These are phyloP conservation scores for Wilcoxina mikolae DNA, from an alignment of 495 filamentous ascomycete genomes.

Conservation along the genomic window DNA sequence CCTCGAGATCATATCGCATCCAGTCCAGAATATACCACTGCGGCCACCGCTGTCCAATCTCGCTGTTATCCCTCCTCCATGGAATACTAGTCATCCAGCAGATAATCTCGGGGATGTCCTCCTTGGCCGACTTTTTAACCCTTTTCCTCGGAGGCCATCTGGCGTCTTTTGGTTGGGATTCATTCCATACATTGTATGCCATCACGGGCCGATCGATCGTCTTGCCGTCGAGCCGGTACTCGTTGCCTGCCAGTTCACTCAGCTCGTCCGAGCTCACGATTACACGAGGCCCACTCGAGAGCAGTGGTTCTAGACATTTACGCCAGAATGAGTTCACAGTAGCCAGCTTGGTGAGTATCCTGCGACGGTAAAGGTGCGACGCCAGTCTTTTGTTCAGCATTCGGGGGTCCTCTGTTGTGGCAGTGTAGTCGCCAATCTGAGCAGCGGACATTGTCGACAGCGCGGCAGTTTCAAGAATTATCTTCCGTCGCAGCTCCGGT, in stretches of 20 bases:
- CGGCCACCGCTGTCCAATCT: constrained; percentile 20
- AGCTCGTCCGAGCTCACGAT: not conserved
- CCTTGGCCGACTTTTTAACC: not conserved
- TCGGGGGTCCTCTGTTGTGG: not conserved
- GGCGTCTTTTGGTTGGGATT: not conserved
- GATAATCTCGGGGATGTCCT: not conserved
- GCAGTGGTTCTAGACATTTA: not conserved
- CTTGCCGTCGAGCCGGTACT: not conserved
- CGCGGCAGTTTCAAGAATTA: not conserved
- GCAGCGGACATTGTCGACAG: no score
- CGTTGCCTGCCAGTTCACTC: not conserved
- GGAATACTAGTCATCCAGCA: constrained; percentile 19
- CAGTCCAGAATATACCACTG: constrained; percentile 25
- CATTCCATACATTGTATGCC: not conserved
- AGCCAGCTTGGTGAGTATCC: not conserved
- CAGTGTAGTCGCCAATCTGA: not conserved
- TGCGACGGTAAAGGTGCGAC: not conserved
- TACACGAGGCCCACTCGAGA: not conserved
- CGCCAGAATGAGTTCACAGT: not conserved
- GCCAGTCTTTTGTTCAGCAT: not conserved
- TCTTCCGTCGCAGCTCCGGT: not conserved
- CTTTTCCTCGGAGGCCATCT: not conserved
- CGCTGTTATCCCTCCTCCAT: constrained; percentile 19
- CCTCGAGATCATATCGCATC: constrained; percentile 26
- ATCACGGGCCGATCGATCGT: not conserved